Evolutionary conservation across 805 yeast species (phyloP).

Genomic region (Cyberlindnera samutprakarnensis): DNA sequence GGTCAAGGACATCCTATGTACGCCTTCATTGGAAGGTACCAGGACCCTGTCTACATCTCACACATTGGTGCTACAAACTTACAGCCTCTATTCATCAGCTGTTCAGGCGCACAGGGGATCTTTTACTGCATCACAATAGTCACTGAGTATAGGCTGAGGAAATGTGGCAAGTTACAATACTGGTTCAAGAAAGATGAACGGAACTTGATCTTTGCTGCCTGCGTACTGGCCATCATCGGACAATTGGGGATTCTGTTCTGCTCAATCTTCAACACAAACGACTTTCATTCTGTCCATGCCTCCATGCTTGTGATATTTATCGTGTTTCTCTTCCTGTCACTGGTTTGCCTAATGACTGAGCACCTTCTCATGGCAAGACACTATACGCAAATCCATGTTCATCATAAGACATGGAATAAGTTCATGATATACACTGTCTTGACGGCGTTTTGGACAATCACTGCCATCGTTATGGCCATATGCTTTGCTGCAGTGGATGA

Average conservation of each 20-base stretch:
- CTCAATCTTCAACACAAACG: constrained; percentile 60
- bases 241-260: constrained; percentile 70
- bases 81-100: constrained; percentile 76
- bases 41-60: constrained; percentile 63
- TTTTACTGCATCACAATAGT: constrained; percentile 58
- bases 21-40: constrained; percentile 39
- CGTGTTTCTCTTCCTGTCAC: constrained; percentile 50
- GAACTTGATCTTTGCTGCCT: constrained; percentile 31
- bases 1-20: constrained; percentile 73
- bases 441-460: constrained; percentile 58
- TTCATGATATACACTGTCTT: constrained; percentile 41
- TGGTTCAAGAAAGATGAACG: constrained; percentile 32
- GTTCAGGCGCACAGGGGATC: constrained; percentile 72
- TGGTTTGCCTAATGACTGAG: constrained; percentile 36
- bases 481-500: constrained; percentile 47
- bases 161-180: constrained; percentile 40
- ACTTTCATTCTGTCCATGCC: constrained; percentile 47
- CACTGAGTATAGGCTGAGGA: constrained; percentile 57
- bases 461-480: constrained; percentile 62
- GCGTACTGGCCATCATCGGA: constrained; percentile 46
- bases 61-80: constrained; percentile 84
- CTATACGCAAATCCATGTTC: constrained; percentile 30
- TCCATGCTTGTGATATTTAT: constrained; percentile 72
- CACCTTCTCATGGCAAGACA: constrained; percentile 39
- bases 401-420: constrained; percentile 30